A percentile compares a stretch with the other conserved stretches of the same genome.
These are phyloP conservation scores for Diplogelasinospora grovesii DNA, from an alignment of 495 filamentous ascomycete genomes.

Conservation along the genomic window DNA sequence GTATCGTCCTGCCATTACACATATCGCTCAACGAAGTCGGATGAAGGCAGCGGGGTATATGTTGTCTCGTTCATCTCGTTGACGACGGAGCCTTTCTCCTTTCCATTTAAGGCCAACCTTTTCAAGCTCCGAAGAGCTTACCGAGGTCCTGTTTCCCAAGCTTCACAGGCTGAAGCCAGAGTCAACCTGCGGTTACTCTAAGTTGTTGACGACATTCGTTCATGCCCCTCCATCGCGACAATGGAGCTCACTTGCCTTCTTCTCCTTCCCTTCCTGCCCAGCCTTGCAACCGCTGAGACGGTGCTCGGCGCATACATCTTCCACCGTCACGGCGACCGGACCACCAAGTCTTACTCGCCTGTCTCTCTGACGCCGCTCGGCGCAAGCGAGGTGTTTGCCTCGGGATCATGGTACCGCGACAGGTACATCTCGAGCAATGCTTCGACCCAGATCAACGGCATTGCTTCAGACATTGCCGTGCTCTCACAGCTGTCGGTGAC, in stretches of 20 bases:
- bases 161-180: no score
- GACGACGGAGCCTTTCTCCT: no score
- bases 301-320: slow-evolving; percentile 66
- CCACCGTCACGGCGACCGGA: slow-evolving; percentile 67
- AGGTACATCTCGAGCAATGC: slow-evolving; percentile 48
- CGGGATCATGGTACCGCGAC: slow-evolving; percentile 55
- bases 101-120: no score
- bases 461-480: slow-evolving; percentile 49
- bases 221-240: no score
- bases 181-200: no score
- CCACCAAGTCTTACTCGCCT: slow-evolving; percentile 48
- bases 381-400: slow-evolving; percentile 55
- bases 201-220: no score
- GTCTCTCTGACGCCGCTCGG: slow-evolving; percentile 61
- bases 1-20: no score
- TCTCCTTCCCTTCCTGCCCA: slow-evolving; percentile 27
- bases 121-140: no score
- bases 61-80: no score
- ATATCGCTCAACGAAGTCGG: no score
- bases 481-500: slow-evolving; percentile 57
- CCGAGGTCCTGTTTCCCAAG: no score
- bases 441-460: slow-evolving; percentile 27
- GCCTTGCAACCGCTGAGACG: slow-evolving; percentile 45
- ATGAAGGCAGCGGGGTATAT: no score
- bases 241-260: not conserved